phyloP scores from a whole-genome alignment of 352 stramenopile genomes.

The Pythium coloratum region DNA sequence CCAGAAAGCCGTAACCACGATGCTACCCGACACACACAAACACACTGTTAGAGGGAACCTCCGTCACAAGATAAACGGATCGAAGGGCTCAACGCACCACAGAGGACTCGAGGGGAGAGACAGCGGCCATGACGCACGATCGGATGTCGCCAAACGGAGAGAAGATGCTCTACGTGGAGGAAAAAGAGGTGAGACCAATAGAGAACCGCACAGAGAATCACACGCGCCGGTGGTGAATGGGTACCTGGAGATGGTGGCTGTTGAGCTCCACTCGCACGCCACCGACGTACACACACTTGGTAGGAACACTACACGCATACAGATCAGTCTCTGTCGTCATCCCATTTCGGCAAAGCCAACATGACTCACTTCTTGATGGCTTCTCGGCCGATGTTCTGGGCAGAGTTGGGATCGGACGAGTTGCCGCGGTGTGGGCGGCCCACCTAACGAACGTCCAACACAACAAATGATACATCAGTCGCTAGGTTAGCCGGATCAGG shows the following conservation, averaged over 20 bases:
- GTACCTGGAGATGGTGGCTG: conserved; percentile 72
- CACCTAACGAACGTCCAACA: conserved; percentile 34
- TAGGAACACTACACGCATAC: conserved; percentile 42
- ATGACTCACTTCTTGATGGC: conserved; percentile 71
- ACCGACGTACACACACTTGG: conserved; percentile 75
- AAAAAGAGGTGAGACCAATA: not conserved
- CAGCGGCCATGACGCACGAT: conserved; percentile 62
- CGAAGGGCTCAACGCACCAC: conserved; percentile 29
- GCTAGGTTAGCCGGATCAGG: not conserved
- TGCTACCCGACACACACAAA: conserved; percentile 32
- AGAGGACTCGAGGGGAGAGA: conserved; percentile 55
- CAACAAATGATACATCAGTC: not conserved
- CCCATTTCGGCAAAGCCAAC: too few species aligned
- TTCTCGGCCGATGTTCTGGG: conserved; percentile 64
- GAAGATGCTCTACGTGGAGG: conserved; percentile 61
- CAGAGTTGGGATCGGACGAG: conserved; percentile 48
- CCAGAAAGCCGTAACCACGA: conserved; percentile 74
- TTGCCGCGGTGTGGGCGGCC: conserved; percentile 76
- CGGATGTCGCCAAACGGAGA: conserved; percentile 70
- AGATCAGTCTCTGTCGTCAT: too few species aligned
- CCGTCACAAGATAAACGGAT: not conserved
- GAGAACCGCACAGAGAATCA: not conserved
- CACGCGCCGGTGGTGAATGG: not conserved
- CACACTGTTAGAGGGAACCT: not conserved
- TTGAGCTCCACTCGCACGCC: conserved; percentile 74